Base-by-base conservation (phyloP, 108 stramenopile genomes). In the Nitzschia sp. region DNA sequence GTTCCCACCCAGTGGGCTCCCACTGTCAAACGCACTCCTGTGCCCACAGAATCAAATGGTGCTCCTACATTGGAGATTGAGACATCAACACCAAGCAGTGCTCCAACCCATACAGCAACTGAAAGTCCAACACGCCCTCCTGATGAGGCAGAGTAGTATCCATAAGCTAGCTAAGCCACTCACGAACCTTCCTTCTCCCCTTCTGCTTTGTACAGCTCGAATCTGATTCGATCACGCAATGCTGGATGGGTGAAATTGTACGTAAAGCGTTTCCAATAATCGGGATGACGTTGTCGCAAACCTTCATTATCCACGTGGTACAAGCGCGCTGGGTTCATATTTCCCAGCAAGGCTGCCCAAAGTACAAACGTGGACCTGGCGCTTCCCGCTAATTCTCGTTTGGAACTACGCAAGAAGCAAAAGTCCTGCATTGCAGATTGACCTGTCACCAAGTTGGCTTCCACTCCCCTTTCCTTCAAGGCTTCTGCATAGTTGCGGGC, bases 401-500 rank as follows among this genome's bases (percentile, higher is more conserved):
- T 37, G 10, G 88, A 71, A 12, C 34, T 38, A 46, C 69, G 60
- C n/a, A 86, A 41, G 48, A 86, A 82, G 38, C 88, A 89, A 79
- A 89, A 89, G 57, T 89, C 88, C 44, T 82, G 72, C 42, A 78
- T 41, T 24, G 55, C 71, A n/a, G 51, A 57, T 44, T 77, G 76
- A 19, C 57, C 72, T 12, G 55, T 44, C 2, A 84, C 44, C 3
- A 82, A n/a, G 15, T 78, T 68, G 3, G 81, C 85, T 10, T 53
- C 51, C 6, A 83, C 43, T n/a, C 81, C 83, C 40, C 70, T 60
- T 22, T 48, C 55, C 10, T 71, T 24, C 37, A 88, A 56, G 6
- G 75, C 83, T 5, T 68, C 58, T 0, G 77, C 72, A 34, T 80
- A 63, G 41, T 46, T 24, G 20, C 71, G 37, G 6, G 69, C 58